Evolutionary conservation across 2,329 filamentous ascomycete genomes (phyloP), one percentile per base, ranked within the genome.

Genomic region (Penicillium expansum): DNA sequence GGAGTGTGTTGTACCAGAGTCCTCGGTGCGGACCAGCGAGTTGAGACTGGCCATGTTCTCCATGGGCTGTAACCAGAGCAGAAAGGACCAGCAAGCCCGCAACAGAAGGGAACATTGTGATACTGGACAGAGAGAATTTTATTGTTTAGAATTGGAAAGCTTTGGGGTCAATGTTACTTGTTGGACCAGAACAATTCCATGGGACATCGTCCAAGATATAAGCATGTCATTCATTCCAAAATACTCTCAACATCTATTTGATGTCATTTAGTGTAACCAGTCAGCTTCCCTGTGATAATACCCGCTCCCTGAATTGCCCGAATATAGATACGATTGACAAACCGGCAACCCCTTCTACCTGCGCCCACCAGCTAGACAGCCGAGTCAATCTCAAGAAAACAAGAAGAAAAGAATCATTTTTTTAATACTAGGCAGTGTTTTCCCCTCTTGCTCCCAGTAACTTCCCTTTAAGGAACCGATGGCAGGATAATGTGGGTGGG

Each of bases 401-500:
- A 48, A 49, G n/a, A 38, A 29, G 24, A 5, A 16, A 29, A 45
- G 27, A 13, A 11, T 32, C 4, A n/a, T n/a, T n/a, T 22, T 13
- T 13, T 32, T 33, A 22, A 14, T 14, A 18, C n/a, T 47, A 22
- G 14, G 30, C 20, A 38, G 10, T 6, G 22, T 6, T 24, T 48
- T 18, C 7, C 16, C 43, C 4, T 20, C 24, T 18, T 30, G 6
- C 49, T 52, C 30, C 29, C 24, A 27, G 16, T 27, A 52, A 52
- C 49, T 52, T 52, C 49, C 49, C 38, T 43, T 52, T 52, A 5
- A 18, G 49, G 49, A 52, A 33, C 4, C 14, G 14, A 39, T 30
- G 48, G 6, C 22, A 32, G 48, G 33, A 16, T 37, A 14, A 24
- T 30, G 2, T 16, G n/a, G 47, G 38, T 35, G 30, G 41, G 37